phyloP scores from a whole-genome alignment of 495 filamentous ascomycete species.

The Podospora pseudocomata region DNA sequence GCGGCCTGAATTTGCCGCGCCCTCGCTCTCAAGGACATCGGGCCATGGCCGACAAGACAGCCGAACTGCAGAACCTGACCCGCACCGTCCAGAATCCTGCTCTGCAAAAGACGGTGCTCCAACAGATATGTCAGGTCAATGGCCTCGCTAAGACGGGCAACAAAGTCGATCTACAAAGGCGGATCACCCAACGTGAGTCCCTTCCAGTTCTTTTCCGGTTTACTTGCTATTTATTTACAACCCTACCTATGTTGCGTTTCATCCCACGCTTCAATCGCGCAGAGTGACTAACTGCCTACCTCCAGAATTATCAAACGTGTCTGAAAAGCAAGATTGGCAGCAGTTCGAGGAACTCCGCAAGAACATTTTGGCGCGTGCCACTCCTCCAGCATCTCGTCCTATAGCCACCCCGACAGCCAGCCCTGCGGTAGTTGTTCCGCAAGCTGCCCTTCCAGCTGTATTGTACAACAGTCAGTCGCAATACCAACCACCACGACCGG shows the following conservation, averaged over 20 bases:
- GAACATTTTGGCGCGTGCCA: constrained; percentile 18
- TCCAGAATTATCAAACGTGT: not conserved
- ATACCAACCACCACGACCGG: constrained; percentile 4
- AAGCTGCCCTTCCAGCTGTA: constrained; percentile 7
- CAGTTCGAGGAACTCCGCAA: constrained; percentile 26
- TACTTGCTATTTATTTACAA: not conserved
- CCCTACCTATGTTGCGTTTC: not conserved
- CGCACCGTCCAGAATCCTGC: constrained; percentile 30
- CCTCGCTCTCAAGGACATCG: constrained; percentile 6
- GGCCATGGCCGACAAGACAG: constrained; percentile 14
- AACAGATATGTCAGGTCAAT: constrained; percentile 66
- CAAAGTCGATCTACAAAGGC: constrained; percentile 72
- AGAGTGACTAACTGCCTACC: not conserved
- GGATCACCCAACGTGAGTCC: constrained; percentile 65
- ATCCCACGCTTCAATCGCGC: not conserved
- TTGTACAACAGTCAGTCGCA: constrained; percentile 12
- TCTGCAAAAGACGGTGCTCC: constrained; percentile 66
- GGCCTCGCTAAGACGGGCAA: constrained; percentile 69
- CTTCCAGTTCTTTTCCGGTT: not conserved
- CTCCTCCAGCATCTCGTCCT: not conserved
- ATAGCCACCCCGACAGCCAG: not conserved
- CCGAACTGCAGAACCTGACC: constrained; percentile 42
- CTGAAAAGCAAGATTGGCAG: constrained; percentile 15
- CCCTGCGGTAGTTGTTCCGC: not conserved
- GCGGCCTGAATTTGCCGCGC: not conserved